Evolutionary conservation across 140 eudicot species (phyloP), one percentile per base, ranked within the genome.

Genomic region (Stevia rebaudiana): DNA sequence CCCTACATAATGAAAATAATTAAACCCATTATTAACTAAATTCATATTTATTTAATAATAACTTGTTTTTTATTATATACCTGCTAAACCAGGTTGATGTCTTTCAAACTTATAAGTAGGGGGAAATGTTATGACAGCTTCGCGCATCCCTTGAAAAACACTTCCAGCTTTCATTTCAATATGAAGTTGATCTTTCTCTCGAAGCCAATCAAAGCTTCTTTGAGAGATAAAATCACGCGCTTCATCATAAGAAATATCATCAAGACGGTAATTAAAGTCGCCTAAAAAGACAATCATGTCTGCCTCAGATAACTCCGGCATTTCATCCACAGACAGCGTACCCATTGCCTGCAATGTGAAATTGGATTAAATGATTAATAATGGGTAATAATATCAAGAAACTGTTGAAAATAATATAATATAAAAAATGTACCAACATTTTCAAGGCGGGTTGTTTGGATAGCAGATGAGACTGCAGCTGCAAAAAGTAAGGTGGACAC

Each of bases 131-230:
- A 92, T 80, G 23, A 88, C 75, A 50, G 98, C 96, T 85, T 92
- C 98, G 57, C 98, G 95, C 98, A 92, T 88, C 76, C 98, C 98
- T 76, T 92, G 98, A 64, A 92, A 92, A 61, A 85, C 98, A 76
- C 72, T 88, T 52, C 98, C 98, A 71, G 94, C 88, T 77, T 78
- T 76, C 98, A 92, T 92, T 75, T 92, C 98, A 10, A 82, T 83
- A 60, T 78, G 87, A 44, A 92, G 66, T 72, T 92, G 98, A 81
- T 92, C 96, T 79, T 78, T 83, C 75, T 85, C 96, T 67, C 80
- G 81, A 17, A 92, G 95, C 98, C 98, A 92, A 65, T 92, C 98
- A 74, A 92, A 92, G 73, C 89, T 72, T 84, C 95, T 82, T 72
- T 88, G 98, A 31, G 98, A 92, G 17, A 92, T 76, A 72, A 92